Base-by-base conservation (phyloP, 108 stramenopile species). In the Licmophora abbreviata region DNA sequence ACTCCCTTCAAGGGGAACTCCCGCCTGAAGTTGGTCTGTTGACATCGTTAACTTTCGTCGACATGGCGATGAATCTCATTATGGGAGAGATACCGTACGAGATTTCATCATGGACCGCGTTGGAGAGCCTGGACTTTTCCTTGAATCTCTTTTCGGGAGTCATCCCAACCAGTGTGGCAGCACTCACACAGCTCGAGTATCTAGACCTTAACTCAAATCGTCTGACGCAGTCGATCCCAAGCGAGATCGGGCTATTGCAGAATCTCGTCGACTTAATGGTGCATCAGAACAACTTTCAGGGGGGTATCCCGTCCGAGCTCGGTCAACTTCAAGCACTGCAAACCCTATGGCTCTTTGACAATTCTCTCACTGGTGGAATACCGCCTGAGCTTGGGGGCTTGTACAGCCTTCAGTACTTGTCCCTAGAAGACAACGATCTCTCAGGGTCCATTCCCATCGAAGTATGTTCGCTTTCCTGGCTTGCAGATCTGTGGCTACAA, bases 371-470 rank as follows among this genome's bases (percentile, higher is more conserved):
- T 6, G 51, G 51, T 21, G 17, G 38, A 7, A 40, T 53, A n/a
- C 51, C 51, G 20, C 38, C 17, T 10, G 51, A 53, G 25, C 15
- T 53, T 44, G 51, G 51, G 14, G 6, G 27, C 6, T 24, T 48
- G 46, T 14, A 22, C n/a, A 21, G 6, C 2, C 20, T 63, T 2
- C 18, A 27, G 29, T 20, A 29, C 15, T 15, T 63, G n/a, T 15
- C 36, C 17, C 29, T 55, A 18, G 30, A 48, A 29, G 21, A 40
- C 17, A 63, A 63, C 42, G 24, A 32, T 9, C 28, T 63, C 4
- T 30, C 45, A 6, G 62, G 62, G 18, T 18, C 68, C 0, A 73
- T 83, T 21, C 77, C 76, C 43, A 63, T 68, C 7, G 69, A 74
- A 15, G 56, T 84, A n/a, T n/a, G n/a, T n/a, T n/a, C n/a, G n/a